These are phyloP conservation scores for Boletus smithii DNA, from an alignment of 1,284 basidiomycete species.

Conservation along the genomic window DNA sequence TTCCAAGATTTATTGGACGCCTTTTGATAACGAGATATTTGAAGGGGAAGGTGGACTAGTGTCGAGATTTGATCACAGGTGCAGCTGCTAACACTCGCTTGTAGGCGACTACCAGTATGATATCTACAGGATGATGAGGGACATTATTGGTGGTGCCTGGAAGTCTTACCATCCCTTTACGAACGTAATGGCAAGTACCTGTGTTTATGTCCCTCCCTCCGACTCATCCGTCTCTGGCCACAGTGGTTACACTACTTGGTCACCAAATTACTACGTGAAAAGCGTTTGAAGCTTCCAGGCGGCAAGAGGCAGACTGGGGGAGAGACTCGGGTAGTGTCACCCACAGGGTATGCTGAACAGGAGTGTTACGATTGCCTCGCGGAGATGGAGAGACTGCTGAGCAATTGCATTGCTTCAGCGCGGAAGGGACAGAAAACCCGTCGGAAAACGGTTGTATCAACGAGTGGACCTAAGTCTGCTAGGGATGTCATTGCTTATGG, in stretches of 20 bases:
- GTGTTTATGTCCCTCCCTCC: neutral
- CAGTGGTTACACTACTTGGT: slow-evolving; percentile 84
- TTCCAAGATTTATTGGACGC: slow-evolving; percentile 62
- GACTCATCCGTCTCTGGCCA: slow-evolving; percentile 9
- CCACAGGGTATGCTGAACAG: slow-evolving; percentile 29
- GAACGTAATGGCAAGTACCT: slow-evolving; percentile 76
- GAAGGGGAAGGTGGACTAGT: slow-evolving; percentile 68
- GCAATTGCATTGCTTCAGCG: slow-evolving; percentile 18
- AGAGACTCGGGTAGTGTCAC: slow-evolving; percentile 10
- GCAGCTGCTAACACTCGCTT: slow-evolving; percentile 6
- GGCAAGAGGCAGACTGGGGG: slow-evolving; percentile 17
- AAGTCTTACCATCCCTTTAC: slow-evolving; percentile 72
- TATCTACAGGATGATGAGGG: slow-evolving; percentile 86
- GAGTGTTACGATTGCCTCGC: slow-evolving; percentile 33
- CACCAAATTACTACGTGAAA: slow-evolving; percentile 66
- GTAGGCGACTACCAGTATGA: slow-evolving; percentile 92
- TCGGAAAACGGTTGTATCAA: slow-evolving; percentile 25
- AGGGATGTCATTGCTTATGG: slow-evolving; percentile 32
- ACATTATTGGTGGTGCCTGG: slow-evolving; percentile 63
- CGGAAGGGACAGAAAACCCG: slow-evolving; percentile 20
- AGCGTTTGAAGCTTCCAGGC: slow-evolving; percentile 57
- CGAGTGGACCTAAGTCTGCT: slow-evolving; percentile 26
- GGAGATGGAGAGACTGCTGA: slow-evolving; percentile 33
- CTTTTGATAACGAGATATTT: slow-evolving; percentile 78
- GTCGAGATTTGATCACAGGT: neutral